Conservation (phyloP, 176 grass and related monocot genomes). For the Triticum aestivum region DNA sequence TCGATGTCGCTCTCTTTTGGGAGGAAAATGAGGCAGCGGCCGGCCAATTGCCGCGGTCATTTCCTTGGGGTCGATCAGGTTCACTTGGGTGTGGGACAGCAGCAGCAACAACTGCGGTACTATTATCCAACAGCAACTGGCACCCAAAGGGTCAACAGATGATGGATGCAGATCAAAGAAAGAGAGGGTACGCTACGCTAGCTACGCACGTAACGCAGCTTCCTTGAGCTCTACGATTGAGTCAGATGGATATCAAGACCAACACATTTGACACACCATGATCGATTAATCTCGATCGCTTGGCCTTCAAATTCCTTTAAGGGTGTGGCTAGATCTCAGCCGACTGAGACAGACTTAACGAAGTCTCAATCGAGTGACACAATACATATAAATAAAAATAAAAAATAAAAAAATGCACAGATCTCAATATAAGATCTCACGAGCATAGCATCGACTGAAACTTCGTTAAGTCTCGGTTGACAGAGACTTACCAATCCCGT, state of each 20-base stretch:
- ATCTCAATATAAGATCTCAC: no score
- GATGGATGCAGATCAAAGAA: not conserved
- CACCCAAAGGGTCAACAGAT: not conserved
- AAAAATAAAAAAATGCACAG: no score
- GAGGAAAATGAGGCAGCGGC: not conserved
- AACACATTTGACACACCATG: constrained; percentile 16
- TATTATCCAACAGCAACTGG: not conserved
- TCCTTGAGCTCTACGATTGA: constrained; percentile 27
- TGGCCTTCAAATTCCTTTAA: constrained; percentile 28
- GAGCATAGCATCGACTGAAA: no score
- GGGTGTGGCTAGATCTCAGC: no score
- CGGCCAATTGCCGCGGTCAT: not conserved
- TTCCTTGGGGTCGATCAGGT: not conserved
- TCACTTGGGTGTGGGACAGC: not conserved
- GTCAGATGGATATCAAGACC: constrained; percentile 4
- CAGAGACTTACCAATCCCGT: no score
- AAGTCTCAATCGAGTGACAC: no score
- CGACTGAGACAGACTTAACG: no score
- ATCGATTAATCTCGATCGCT: not conserved
- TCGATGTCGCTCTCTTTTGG: not conserved
- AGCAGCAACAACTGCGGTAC: not conserved
- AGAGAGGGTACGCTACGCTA: not conserved
- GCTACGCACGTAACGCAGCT: not conserved
- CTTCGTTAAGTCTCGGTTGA: no score
- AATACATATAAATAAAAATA: no score